Evolutionary conservation across 2,329 filamentous ascomycete species (phyloP).

Genomic region (Trichophyton mentagrophytes): DNA sequence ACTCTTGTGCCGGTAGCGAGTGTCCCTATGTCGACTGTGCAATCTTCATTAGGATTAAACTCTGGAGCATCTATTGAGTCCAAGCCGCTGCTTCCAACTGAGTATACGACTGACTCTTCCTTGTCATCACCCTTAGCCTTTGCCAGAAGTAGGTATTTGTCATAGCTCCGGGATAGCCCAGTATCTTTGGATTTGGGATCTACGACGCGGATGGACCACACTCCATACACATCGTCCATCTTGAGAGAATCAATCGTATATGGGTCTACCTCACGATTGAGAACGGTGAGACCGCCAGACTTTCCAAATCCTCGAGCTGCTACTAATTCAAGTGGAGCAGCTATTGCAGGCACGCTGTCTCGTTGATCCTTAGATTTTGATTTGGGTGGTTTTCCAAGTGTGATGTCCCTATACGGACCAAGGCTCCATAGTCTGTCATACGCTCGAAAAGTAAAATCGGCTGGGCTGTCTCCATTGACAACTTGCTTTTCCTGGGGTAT

Average conservation of each 20-base stretch:
- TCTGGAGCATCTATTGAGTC: constrained; percentile 70
- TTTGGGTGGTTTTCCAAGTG: constrained; percentile 48
- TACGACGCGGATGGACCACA: constrained; percentile 61
- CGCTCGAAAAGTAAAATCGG: constrained; percentile 59
- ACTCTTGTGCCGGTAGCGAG: constrained; percentile 70
- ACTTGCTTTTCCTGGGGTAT: constrained; percentile 11
- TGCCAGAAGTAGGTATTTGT: constrained; percentile 72
- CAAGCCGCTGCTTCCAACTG: constrained; percentile 58
- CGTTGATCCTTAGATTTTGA: constrained; percentile 21
- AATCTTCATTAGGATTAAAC: constrained; percentile 79
- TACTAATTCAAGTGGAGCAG: constrained; percentile 39
- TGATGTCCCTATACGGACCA: constrained; percentile 64
- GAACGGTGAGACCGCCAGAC: constrained; percentile 57
- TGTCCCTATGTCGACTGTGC: constrained; percentile 72
- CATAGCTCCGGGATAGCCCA: constrained; percentile 46
- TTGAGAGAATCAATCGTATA: constrained; percentile 56
- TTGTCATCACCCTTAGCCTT: constrained; percentile 53
- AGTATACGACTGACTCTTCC: constrained; percentile 67
- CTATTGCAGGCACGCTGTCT: constrained; percentile 25
- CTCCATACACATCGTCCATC: constrained; percentile 57
- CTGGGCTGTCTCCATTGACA: constrained; percentile 17
- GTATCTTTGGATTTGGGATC: constrained; percentile 37
- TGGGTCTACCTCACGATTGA: constrained; percentile 68
- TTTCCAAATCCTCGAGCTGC: constrained; percentile 42
- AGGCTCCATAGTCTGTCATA: constrained; percentile 67